phyloP scores from a whole-genome alignment of 2,329 filamentous ascomycete species.

The Arthrobotrys conoides region DNA sequence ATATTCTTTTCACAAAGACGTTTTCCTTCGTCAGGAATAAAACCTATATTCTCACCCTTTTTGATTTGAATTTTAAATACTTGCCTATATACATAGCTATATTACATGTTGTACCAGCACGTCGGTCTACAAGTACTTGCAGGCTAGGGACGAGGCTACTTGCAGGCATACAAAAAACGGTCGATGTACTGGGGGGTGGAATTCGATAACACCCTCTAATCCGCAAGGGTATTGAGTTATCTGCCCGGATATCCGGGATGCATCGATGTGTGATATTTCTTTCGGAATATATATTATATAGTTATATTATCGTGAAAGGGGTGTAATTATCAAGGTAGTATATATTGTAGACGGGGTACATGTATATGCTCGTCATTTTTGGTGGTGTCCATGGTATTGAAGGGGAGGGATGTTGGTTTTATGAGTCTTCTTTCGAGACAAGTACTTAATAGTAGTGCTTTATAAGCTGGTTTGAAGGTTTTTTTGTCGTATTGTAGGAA shows the following conservation, averaged over 20 bases:
- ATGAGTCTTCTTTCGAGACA: too few relatives aligned
- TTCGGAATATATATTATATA: neutral
- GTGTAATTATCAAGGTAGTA: slow-evolving; percentile 2
- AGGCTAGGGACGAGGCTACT: too few relatives aligned
- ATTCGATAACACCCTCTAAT: neutral
- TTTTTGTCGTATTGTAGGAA: too few relatives aligned
- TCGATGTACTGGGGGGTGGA: neutral
- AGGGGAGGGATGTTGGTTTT: too few relatives aligned
- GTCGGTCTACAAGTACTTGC: too few relatives aligned
- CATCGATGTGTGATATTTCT: neutral
- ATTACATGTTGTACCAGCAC: neutral
- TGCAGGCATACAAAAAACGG: too few relatives aligned
- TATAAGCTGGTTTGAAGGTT: too few relatives aligned
- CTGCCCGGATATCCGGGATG: slow-evolving; percentile 7
- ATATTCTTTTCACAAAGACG: too few relatives aligned
- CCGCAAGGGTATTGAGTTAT: neutral
- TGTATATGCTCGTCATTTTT: slow-evolving; percentile 4
- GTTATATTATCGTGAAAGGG: neutral
- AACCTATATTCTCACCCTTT: slow-evolving; percentile 6
- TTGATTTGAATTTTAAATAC: too few relatives aligned
- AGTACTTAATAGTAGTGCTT: too few relatives aligned
- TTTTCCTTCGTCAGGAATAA: neutral
- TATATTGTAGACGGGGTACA: neutral
- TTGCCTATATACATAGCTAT: too few relatives aligned
- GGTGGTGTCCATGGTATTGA: slow-evolving; percentile 1